A percentile compares a stretch with the other conserved stretches of the same genome.
Evolutionary conservation across 192 early-diverging fungal genomes (phyloP).

Genomic region (Gonapodya sp.): DNA sequence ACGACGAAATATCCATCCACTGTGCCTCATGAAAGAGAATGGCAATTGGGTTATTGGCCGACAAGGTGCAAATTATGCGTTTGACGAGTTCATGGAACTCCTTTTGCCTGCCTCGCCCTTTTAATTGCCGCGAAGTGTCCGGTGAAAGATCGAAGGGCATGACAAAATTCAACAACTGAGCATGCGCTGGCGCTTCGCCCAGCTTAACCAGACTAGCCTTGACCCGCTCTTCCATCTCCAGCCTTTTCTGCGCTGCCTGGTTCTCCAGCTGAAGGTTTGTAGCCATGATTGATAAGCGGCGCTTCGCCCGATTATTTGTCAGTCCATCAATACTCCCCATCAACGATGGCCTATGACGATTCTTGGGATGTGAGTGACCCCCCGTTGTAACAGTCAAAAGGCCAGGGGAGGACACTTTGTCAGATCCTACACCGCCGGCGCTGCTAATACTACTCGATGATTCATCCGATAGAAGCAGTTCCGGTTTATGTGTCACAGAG

Average conservation of each 20-base stretch:
- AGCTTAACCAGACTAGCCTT: constrained; percentile 17
- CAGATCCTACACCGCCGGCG: neutral
- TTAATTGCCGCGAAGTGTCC: constrained; percentile 10
- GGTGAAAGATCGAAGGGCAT: constrained; percentile 23
- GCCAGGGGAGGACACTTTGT: neutral
- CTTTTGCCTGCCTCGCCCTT: constrained; percentile 22
- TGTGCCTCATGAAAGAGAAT: constrained; percentile 36
- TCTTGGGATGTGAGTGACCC: neutral
- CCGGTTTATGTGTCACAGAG: neutral
- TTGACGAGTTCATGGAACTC: constrained; percentile 28
- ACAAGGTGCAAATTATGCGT: constrained; percentile 23
- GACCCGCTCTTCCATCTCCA: constrained; percentile 19
- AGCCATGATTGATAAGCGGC: neutral
- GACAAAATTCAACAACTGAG: constrained; percentile 25
- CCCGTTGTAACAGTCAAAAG: neutral
- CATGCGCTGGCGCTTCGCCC: constrained; percentile 12
- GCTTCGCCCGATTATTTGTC: neutral
- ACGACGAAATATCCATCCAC: constrained; percentile 33
- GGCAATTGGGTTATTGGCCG: constrained; percentile 22
- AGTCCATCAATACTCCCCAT: neutral
- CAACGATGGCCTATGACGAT: neutral
- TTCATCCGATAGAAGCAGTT: neutral
- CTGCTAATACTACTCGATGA: too few relatives aligned
- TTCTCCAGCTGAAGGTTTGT: neutral
- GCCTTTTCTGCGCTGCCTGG: neutral